phyloP scores from a whole-genome alignment of 2,329 filamentous ascomycete species.

The Diaporthe velutina region DNA sequence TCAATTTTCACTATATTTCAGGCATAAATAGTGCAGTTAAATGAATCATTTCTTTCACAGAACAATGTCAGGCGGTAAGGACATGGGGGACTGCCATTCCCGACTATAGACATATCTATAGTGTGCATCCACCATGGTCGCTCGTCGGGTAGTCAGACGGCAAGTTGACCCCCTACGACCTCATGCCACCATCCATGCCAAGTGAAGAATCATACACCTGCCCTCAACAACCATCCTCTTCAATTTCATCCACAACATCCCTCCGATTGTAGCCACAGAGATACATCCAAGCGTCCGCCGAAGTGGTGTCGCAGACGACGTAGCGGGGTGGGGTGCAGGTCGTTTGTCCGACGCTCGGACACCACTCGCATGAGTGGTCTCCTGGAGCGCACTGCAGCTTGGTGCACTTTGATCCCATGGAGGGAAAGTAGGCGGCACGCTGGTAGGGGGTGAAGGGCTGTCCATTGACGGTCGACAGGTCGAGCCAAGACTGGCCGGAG shows the following conservation, averaged over 20 bases:
- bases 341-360: conserved; percentile 2
- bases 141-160: too few species aligned
- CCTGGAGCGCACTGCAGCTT: conserved; percentile 6
- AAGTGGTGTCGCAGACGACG: conserved; percentile 2
- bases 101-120: neutral
- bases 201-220: neutral
- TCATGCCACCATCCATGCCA: neutral
- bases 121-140: neutral
- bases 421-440: conserved; percentile 1
- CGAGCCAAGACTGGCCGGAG: conserved; percentile 11
- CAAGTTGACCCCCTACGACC: neutral
- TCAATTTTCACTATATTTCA: neutral
- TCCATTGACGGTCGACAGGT: conserved; percentile 20
- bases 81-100: neutral
- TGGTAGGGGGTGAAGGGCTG: conserved; percentile 16
- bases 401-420: neutral
- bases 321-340: neutral
- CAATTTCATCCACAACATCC: neutral
- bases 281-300: conserved; percentile 17
- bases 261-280: neutral
- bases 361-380: conserved; percentile 26
- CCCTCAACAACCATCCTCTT: neutral
- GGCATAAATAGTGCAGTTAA: too few species aligned
- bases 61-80: neutral
- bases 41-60: neutral